Evolutionary conservation across 2,329 filamentous ascomycete genomes (phyloP).

Genomic region (Aspergillus persii): DNA sequence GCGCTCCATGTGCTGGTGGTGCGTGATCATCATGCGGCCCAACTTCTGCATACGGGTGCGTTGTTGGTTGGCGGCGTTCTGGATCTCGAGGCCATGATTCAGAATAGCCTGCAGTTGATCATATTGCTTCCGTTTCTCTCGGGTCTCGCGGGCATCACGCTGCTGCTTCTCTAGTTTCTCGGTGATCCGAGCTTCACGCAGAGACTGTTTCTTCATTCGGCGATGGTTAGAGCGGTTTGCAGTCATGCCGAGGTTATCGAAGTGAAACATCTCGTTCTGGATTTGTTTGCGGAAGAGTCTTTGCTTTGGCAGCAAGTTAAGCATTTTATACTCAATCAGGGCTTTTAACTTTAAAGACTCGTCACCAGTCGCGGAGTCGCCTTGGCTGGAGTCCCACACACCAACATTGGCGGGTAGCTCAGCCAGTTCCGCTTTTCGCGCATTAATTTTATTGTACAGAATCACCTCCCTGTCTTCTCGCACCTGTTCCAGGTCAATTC

Average conservation of each 20-base stretch:
- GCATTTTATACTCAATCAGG: conserved; percentile 91
- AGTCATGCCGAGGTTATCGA: conserved; percentile 95
- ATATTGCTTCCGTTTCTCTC: conserved; percentile 95
- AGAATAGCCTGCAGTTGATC: conserved; percentile 88
- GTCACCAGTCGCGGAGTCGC: conserved; percentile 68
- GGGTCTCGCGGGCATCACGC: conserved; percentile 88
- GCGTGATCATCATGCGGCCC: conserved; percentile 80
- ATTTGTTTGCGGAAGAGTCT: conserved; percentile 81
- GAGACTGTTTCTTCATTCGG: conserved; percentile 93
- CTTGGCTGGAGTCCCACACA: conserved; percentile 74
- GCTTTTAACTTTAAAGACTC: conserved; percentile 83
- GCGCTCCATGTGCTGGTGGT: conserved; percentile 96
- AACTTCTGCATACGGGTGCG: conserved; percentile 78
- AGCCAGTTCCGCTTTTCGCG: conserved; percentile 80
- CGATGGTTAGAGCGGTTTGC: conserved; percentile 89
- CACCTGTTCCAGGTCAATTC: conserved; percentile 81
- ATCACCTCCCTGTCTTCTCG: conserved; percentile 84
- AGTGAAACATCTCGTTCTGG: conserved; percentile 87
- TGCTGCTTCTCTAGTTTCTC: conserved; percentile 99
- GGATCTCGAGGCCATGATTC: conserved; percentile 76
- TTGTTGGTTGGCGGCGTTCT: conserved; percentile 64
- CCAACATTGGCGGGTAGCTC: conserved; percentile 80
- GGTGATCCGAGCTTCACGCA: conserved; percentile 92
- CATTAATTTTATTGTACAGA: conserved; percentile 84
- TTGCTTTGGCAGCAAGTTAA: conserved; percentile 85